Conservation (phyloP, 306 rosid species). For the Castanea mollissima region DNA sequence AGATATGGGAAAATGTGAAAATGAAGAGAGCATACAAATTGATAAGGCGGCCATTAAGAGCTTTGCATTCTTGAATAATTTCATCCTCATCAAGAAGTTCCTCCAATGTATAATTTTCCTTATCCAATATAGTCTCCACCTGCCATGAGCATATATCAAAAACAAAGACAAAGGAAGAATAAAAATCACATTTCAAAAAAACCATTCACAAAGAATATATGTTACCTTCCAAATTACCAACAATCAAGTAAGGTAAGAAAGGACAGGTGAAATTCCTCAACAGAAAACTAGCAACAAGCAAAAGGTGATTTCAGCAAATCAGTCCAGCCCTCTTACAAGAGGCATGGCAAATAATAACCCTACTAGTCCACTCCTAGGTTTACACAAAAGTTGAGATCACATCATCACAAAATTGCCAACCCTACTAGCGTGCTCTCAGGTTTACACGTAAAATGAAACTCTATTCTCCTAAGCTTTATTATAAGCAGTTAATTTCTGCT, state of each 20-base stretch:
- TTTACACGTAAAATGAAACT: not conserved
- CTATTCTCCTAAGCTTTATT: too few species aligned
- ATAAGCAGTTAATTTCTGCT: too few species aligned
- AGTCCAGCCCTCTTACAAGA: not conserved
- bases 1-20: not conserved
- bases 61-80: conserved; percentile 98
- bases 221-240: conserved; percentile 6
- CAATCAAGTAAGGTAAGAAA: not conserved
- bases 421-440: not conserved
- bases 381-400: not conserved
- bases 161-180: conserved; percentile 14
- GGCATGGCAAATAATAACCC: not conserved
- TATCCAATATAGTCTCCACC: conserved; percentile 99
- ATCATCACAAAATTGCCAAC: not conserved
- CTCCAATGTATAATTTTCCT: conserved; percentile 81
- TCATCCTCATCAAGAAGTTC: conserved; percentile 98
- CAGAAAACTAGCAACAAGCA: not conserved
- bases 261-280: not conserved
- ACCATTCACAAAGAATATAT: not conserved
- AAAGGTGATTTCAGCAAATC: not conserved
- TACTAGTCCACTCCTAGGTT: not conserved
- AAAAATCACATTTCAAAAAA: not conserved
- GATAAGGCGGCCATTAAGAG: conserved; percentile 92
- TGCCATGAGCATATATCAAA: conserved; percentile 30
- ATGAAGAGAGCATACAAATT: conserved; percentile 66